Evolutionary conservation across 768 basidiomycete genomes (phyloP), one percentile per base, ranked within the genome.

Genomic region (Amanita inopinata): DNA sequence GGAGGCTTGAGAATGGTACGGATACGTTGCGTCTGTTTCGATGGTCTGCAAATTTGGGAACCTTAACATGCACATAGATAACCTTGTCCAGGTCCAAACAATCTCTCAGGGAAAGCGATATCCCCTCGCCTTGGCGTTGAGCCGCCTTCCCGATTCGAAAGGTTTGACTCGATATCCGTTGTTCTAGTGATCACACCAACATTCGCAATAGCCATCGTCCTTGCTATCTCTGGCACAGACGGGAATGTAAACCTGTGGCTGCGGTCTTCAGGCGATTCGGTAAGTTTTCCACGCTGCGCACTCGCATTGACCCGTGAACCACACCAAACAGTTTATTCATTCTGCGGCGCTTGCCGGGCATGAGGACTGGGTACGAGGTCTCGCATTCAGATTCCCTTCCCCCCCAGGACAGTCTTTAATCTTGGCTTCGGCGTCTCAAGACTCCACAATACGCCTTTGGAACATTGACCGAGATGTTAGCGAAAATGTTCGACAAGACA

Each of bases 401-500:
- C 48, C 53, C 3, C 47, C 57, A 3, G 54, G 59, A 1, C 64
- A 69, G n/a, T 62, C 70, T 22, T 67, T 97, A 5, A 57, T 84
- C 0, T 69, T 99, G 27, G 93, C 96, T 1, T 93, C 92, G 17
- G 96, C 91, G 1, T 93, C 92, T 6, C 96, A 98, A 62, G 96
- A 99, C 57, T 78, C 80, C 5, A 93, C 87, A 20, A 87, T 98
- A 40, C 80, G 96, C 30, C 64, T 98, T 3, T 99, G 96, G 96
- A 80, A 79, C 45, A 78, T 99, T 48, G 76, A 83, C 33, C 55
- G 64, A 12, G 58, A 76, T 23, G 59, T 56, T 31, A 65, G 64
- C 46, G 48, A 57, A 19, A n/a, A 43, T 33, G 31, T 61, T 41
- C 41, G 51, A 25, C 15, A 34, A 36, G 28, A 20, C 22, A 25